Percentiles rank a stretch among this genome's conserved stretches.
Conservation (phyloP, 73 alveolate species). For the Symbiodinium pilosum region DNA sequence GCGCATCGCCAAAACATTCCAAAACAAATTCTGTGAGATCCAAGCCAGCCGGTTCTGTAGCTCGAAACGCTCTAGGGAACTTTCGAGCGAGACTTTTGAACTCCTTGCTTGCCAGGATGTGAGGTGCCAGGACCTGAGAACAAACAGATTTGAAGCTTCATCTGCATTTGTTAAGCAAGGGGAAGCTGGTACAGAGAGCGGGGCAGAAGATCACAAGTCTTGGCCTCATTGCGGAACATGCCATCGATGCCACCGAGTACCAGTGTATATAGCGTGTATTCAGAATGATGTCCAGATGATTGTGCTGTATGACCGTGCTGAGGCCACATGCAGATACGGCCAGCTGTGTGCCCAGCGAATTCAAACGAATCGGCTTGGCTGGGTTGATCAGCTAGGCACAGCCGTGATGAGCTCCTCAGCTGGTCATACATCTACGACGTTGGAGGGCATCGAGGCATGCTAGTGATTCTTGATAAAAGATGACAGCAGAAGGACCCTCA, state of each 20-base stretch:
- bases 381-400: background rate
- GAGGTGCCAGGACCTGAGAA: background rate
- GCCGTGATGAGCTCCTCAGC: conserved; percentile 13
- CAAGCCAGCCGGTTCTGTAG: too few species aligned
- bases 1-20: too few species aligned
- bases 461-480: too few species aligned
- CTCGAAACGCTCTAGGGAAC: too few species aligned
- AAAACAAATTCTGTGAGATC: too few species aligned
- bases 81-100: too few species aligned
- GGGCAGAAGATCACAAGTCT: background rate
- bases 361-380: too few species aligned
- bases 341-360: background rate
- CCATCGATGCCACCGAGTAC: background rate
- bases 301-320: too few species aligned
- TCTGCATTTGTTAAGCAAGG: background rate
- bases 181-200: background rate
- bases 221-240: background rate
- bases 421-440: background rate
- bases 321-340: conserved; percentile 1
- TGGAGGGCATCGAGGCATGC: background rate
- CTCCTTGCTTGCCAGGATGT: background rate
- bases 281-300: too few species aligned
- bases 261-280: background rate
- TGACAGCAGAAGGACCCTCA: too few species aligned
- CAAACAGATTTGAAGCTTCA: background rate